Conservation (phyloP, 257 asterid genomes). For the Scutellaria baicalensis region DNA sequence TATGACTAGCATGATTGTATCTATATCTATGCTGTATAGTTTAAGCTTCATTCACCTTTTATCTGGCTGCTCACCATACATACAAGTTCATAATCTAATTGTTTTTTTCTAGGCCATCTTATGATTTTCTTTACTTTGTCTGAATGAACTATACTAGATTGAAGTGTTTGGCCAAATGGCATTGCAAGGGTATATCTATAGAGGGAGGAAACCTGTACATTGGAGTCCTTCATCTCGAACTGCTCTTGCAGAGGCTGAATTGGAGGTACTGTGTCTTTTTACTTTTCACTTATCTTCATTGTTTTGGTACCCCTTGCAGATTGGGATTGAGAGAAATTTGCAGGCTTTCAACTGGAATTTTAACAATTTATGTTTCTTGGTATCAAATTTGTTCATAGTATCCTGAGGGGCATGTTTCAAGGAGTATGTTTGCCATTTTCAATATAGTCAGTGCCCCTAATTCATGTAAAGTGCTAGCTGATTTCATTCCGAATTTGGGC, state of each 20-base stretch:
- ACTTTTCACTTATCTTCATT: neutral
- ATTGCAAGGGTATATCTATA: conserved; percentile 75
- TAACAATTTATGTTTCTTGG: conserved; percentile 7
- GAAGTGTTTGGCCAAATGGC: conserved; percentile 97
- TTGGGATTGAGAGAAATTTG: neutral
- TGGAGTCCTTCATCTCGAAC: conserved; percentile 99
- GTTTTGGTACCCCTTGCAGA: conserved; percentile 1
- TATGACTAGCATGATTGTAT: neutral
- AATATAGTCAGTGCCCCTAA: conserved; percentile 49
- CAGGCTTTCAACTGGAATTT: conserved; percentile 5
- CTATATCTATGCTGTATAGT: neutral
- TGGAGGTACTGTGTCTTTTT: conserved; percentile 58
- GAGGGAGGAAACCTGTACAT: conserved; percentile 98
- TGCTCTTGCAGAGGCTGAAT: conserved; percentile 99
- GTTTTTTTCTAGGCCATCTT: conserved; percentile 7
- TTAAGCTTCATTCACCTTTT: neutral
- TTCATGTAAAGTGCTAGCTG: conserved; percentile 49
- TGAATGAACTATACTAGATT: conserved; percentile 44
- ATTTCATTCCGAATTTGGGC: conserved; percentile 63
- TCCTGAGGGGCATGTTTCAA: conserved; percentile 95
- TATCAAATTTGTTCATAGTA: conserved; percentile 51
- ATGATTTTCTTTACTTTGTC: conserved; percentile 6
- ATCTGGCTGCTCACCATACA: neutral
- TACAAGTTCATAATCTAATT: conserved; percentile 7
- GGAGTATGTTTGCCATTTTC: conserved; percentile 79